Evolutionary conservation across 2,329 filamentous ascomycete species (phyloP).

Genomic region (Aspergillus hortae): DNA sequence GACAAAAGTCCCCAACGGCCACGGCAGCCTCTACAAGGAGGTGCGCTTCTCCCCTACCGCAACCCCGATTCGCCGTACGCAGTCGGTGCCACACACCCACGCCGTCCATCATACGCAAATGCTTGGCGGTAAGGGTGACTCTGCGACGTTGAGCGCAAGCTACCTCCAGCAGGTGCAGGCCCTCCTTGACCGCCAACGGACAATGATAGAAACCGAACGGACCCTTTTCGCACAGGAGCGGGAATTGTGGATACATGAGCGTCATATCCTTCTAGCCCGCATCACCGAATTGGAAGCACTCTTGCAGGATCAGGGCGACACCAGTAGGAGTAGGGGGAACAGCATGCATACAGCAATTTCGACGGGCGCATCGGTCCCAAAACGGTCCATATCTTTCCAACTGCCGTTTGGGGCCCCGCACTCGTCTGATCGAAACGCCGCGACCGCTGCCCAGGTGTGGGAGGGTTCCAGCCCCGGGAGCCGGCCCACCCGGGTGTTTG

Average conservation of each 20-base stretch:
- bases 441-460: slow-evolving; percentile 37
- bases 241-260: slow-evolving; percentile 43
- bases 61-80: slow-evolving; percentile 34
- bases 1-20: slow-evolving; percentile 27
- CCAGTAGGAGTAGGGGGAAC: slow-evolving; percentile 4
- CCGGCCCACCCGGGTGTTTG: slow-evolving; percentile 43
- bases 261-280: slow-evolving; percentile 37
- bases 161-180: slow-evolving; percentile 42
- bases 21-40: slow-evolving; percentile 37
- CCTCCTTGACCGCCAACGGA: slow-evolving; percentile 36
- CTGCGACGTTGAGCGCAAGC: slow-evolving; percentile 26
- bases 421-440: slow-evolving; percentile 4
- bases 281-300: slow-evolving; percentile 41
- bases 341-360: slow-evolving; percentile 6
- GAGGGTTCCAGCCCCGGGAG: slow-evolving; percentile 39
- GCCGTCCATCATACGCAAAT: slow-evolving; percentile 24
- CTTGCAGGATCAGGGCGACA: slow-evolving; percentile 19
- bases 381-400: slow-evolving; percentile 6
- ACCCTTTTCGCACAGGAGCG: slow-evolving; percentile 41
- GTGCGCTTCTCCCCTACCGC: slow-evolving; percentile 40
- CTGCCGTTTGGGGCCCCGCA: slow-evolving; percentile 14
- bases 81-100: slow-evolving; percentile 37
- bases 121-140: slow-evolving; percentile 18
- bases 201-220: slow-evolving; percentile 39
- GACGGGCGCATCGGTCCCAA: slow-evolving; percentile 8